Conservation (phyloP, 1,284 basidiomycete genomes). For the Apiotrichum gamsii region DNA sequence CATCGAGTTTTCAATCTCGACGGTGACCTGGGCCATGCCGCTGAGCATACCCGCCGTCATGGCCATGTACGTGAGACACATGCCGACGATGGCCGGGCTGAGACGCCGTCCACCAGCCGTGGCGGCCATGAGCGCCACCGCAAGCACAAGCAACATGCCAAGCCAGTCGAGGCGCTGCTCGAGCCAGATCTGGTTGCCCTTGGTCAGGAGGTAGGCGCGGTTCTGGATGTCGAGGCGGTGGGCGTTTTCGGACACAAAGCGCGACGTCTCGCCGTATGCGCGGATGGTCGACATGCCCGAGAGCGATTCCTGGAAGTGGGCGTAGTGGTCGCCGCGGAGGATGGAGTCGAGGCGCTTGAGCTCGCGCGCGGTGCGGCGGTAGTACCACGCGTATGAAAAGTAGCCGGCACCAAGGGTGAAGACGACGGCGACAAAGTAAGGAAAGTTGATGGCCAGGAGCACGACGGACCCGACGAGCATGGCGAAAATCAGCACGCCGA, state of each 20-base stretch:
- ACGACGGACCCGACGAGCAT: too few species aligned
- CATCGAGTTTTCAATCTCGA: conserved; percentile 42
- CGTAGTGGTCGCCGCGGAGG: conserved; percentile 58
- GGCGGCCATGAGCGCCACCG: conserved; percentile 52
- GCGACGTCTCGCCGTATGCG: conserved; percentile 66
- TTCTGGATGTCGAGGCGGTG: conserved; percentile 80
- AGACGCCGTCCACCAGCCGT: conserved; percentile 52
- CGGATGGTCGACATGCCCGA: conserved; percentile 78
- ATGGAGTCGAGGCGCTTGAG: conserved; percentile 57
- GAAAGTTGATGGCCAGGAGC: too few species aligned
- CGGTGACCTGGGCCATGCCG: conserved; percentile 59
- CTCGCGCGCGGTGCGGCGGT: conserved; percentile 80
- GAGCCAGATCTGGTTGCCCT: conserved; percentile 58
- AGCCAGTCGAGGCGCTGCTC: conserved; percentile 65
- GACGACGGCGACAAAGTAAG: conserved; percentile 58
- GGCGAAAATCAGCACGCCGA: background rate
- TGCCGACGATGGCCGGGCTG: conserved; percentile 60
- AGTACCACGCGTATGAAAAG: too few species aligned
- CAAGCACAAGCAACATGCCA: conserved; percentile 60
- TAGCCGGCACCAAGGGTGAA: conserved; percentile 52
- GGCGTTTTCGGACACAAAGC: too few species aligned
- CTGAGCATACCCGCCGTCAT: conserved; percentile 41
- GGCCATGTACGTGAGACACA: conserved; percentile 58
- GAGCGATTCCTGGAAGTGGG: conserved; percentile 83
- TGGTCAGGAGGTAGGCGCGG: conserved; percentile 78